phyloP scores from a whole-genome alignment of 805 yeast species.

The Komagataella pastoris region DNA sequence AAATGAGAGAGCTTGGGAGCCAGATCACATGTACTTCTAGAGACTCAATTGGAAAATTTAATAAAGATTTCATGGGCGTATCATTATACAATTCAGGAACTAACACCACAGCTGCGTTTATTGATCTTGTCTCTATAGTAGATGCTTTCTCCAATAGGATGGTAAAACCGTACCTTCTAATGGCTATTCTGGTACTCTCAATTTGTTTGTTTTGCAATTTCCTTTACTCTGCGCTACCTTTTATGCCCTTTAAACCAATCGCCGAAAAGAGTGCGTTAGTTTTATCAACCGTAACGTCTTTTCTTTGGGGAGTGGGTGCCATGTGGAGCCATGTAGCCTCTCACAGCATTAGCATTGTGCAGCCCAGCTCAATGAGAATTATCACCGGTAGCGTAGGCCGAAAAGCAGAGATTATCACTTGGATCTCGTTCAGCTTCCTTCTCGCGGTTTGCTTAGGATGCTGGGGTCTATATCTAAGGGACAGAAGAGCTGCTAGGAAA shows the following conservation, averaged over 20 bases:
- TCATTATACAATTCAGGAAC: conserved; percentile 18
- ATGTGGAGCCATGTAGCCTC: conserved; percentile 52
- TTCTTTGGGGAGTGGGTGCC: conserved; percentile 53
- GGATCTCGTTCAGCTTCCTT: conserved; percentile 44
- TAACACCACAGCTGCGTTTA: conserved; percentile 16
- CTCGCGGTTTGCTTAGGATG: conserved; percentile 24
- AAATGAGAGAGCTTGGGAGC: conserved; percentile 8
- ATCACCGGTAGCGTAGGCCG: conserved; percentile 29
- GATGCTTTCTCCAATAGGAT: conserved; percentile 27
- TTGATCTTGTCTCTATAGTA: conserved; percentile 37
- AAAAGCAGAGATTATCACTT: conserved; percentile 43
- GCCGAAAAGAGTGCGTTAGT: conserved; percentile 15
- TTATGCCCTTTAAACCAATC: conserved; percentile 26
- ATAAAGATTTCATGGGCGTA: conserved; percentile 15
- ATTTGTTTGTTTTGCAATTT: conserved; percentile 25
- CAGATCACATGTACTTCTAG: conserved; percentile 23
- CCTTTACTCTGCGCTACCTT: conserved; percentile 33
- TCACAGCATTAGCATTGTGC: conserved; percentile 28
- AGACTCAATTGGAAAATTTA: conserved; percentile 12
- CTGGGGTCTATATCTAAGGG: conserved; percentile 20
- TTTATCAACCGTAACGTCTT: conserved; percentile 21
- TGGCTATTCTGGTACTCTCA: conserved; percentile 31
- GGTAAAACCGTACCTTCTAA: conserved; percentile 40
- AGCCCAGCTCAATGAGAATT: conserved; percentile 35
- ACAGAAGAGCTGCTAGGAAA: conserved; percentile 9